Percentiles rank a stretch among this genome's conserved stretches.
These are phyloP conservation scores for Colletotrichum euphorbiae DNA, from an alignment of 2,329 filamentous ascomycete genomes.

Conservation along the genomic window DNA sequence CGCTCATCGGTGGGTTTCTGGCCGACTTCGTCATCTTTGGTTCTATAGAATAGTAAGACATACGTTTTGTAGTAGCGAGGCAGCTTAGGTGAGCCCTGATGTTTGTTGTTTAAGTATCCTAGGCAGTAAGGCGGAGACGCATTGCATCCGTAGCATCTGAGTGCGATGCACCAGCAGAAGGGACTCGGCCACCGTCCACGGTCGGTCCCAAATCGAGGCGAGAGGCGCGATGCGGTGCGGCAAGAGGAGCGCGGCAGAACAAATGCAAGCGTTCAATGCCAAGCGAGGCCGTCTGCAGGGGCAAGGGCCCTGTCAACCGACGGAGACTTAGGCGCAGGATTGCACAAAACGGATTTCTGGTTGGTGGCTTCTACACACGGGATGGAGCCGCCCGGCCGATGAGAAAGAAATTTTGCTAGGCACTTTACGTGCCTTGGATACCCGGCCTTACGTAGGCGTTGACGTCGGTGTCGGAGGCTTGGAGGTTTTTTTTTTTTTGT, in stretches of 20 bases:
- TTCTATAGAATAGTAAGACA: neutral
- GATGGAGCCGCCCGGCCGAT: slow-evolving; percentile 11
- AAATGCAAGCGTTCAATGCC: slow-evolving; percentile 25
- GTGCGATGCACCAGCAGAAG: neutral
- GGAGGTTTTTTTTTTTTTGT: no score
- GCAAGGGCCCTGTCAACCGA: neutral
- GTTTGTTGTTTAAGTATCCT: neutral
- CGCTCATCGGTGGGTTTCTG: neutral
- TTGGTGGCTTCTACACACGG: slow-evolving; percentile 22
- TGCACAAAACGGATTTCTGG: slow-evolving; percentile 6
- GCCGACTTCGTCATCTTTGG: no score
- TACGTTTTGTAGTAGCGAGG: neutral
- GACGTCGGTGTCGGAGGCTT: neutral
- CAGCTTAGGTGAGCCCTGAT: neutral
- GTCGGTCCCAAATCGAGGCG: neutral
- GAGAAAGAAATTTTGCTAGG: slow-evolving; percentile 29
- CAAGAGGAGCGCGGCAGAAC: slow-evolving; percentile 5
- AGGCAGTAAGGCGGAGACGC: slow-evolving; percentile 7
- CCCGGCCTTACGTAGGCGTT: slow-evolving; percentile 6
- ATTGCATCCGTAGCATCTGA: slow-evolving; percentile 6
- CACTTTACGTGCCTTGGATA: slow-evolving; percentile 12
- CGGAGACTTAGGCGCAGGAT: neutral
- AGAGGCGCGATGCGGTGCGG: slow-evolving; percentile 12
- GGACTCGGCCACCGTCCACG: neutral
- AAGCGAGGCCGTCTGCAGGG: slow-evolving; percentile 35